Evolutionary conservation across 1,139 yeast species (phyloP).

Genomic region (Zygosaccharomyces pseudobailii): DNA sequence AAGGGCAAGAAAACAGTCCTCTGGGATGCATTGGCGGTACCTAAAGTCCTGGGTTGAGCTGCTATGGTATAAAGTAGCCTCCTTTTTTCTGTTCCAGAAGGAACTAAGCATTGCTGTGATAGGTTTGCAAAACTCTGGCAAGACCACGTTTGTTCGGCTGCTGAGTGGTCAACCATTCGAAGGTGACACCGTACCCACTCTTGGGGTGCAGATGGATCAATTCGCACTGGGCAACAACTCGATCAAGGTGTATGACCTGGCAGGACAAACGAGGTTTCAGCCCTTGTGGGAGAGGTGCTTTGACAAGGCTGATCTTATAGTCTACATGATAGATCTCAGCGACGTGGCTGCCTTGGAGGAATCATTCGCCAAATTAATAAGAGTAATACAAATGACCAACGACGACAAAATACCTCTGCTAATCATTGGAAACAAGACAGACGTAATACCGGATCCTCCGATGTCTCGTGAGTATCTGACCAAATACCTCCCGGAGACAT

Average conservation of each 20-base stretch:
- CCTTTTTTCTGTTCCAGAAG: conserved; percentile 13
- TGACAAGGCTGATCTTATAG: conserved; percentile 20
- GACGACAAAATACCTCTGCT: conserved; percentile 18
- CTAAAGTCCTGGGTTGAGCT: conserved; percentile 10
- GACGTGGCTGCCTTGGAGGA: conserved; percentile 16
- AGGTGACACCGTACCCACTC: conserved; percentile 21
- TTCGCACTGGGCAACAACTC: conserved; percentile 16
- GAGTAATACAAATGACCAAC: conserved; percentile 18
- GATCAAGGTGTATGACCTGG: conserved; percentile 19
- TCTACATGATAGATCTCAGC: conserved; percentile 24
- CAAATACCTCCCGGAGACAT: conserved; percentile 11
- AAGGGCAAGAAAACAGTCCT: background rate
- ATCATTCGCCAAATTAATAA: conserved; percentile 14
- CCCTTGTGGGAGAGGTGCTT: conserved; percentile 20
- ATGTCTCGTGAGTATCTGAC: background rate
- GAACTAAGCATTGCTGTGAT: conserved; percentile 22
- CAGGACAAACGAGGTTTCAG: conserved; percentile 22
- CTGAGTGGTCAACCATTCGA: conserved; percentile 18
- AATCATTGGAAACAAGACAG: conserved; percentile 22
- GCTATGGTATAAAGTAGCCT: conserved; percentile 10
- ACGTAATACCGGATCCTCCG: conserved; percentile 13
- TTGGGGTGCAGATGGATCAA: conserved; percentile 17
- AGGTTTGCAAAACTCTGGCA: conserved; percentile 25
- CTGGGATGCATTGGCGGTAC: conserved; percentile 2
- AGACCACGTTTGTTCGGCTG: conserved; percentile 18